Base-by-base conservation (phyloP, 495 filamentous ascomycete genomes). In the Astrocystis sublimbata region DNA sequence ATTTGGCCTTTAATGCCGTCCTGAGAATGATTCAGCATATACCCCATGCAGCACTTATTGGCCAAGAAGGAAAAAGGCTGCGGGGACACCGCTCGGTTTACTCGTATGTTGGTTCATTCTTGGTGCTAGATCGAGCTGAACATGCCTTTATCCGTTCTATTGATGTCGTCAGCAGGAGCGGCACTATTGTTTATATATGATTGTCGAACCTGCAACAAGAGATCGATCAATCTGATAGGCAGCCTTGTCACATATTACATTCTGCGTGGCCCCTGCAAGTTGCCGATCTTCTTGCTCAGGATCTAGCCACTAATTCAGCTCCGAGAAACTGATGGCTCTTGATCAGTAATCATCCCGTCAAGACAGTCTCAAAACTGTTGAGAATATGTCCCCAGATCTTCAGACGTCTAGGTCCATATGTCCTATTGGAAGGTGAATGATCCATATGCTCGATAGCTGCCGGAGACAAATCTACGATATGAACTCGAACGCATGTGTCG, bases 171-270 rank as follows among this genome's bases (percentile, higher is more conserved):
- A 17, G 24, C 3, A 30, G 13, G 4, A 30, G 46, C 24, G 24
- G 13, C 24, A 17, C n/a, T 13, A n/a, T 28, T 41, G 5, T 2
- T 17, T 21, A 10, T 26, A 26, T 19, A 36, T 33, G n/a, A 4
- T 28, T 15, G 4, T 26, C 3, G 31, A 56, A 23, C 35, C 13
- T 6, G 12, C 23, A 10, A 35, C n/a, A n/a, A n/a, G n/a, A 36
- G 23, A 4, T 4, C 12, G 4, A 10, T 35, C 23, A 53, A n/a
- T 19, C 50, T 38, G 19, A 17, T 53, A n/a, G 40, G 38, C 40
- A 71, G 68, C 68, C 68, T 71, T 40, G 66, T 66, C 50, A 35
- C 64, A 65, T 58, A 31, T 58, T 61, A 68, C 68, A 61, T 68
- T 46, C 45, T 46, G 46, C 38, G 56, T 68, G 66, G 38, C 38